These are phyloP conservation scores for Panaeolus papilionaceus DNA, from an alignment of 768 basidiomycete genomes.

Conservation along the genomic window DNA sequence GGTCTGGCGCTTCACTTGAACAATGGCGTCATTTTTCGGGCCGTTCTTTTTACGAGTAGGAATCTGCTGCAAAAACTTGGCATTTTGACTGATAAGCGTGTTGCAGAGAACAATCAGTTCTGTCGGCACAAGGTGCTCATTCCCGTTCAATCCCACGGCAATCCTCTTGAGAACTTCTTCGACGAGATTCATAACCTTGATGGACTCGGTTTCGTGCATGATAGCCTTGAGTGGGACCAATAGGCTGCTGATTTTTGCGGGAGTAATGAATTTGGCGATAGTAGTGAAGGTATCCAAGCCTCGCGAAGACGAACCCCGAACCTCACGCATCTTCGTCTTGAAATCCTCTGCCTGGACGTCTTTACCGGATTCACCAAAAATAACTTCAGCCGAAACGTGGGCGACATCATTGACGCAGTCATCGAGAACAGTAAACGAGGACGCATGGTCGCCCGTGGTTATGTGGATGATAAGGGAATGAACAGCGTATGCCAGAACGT, in stretches of 20 bases:
- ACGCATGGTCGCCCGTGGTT: constrained; percentile 63
- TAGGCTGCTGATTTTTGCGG: constrained; percentile 74
- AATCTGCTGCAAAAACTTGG: constrained; percentile 78
- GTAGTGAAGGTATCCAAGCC: constrained; percentile 88
- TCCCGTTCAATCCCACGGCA: constrained; percentile 84
- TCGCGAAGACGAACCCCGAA: constrained; percentile 79
- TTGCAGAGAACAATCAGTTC: constrained; percentile 86
- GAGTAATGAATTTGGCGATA: constrained; percentile 79
- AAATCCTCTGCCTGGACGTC: constrained; percentile 90
- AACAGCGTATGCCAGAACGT: constrained; percentile 84
- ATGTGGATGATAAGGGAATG: constrained; percentile 87
- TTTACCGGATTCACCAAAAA: constrained; percentile 93
- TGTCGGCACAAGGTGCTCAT: constrained; percentile 67
- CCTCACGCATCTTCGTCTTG: constrained; percentile 95
- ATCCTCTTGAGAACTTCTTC: constrained; percentile 90
- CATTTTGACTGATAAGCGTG: constrained; percentile 90
- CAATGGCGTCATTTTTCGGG: constrained; percentile 63
- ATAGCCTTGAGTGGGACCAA: constrained; percentile 82
- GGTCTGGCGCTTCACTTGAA: constrained; percentile 78
- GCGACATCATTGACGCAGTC: constrained; percentile 80
- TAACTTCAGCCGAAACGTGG: constrained; percentile 84
- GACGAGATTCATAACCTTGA: constrained; percentile 80
- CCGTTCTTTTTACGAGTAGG: constrained; percentile 43
- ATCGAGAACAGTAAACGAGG: constrained; percentile 70
- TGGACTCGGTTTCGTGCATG: constrained; percentile 83